A percentile compares a stretch with the other conserved stretches of the same genome.
These are phyloP conservation scores for Saccharomycopsis fermentans DNA, from an alignment of 805 yeast species.

Conservation along the genomic window DNA sequence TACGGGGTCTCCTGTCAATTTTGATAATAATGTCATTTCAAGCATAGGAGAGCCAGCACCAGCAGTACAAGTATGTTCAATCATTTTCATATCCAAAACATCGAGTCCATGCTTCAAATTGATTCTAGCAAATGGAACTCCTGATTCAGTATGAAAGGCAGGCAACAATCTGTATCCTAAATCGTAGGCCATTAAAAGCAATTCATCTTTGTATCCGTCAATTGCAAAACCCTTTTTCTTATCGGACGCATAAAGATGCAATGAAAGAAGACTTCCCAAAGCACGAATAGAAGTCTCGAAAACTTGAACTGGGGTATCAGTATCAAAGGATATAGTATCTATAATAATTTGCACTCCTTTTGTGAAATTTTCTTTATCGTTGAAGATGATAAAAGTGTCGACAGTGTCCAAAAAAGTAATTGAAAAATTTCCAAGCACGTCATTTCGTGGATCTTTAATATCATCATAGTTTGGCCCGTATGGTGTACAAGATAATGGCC, in stretches of 20 bases:
- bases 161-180: conserved; percentile 62
- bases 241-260: conserved; percentile 62
- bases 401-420: conserved; percentile 70
- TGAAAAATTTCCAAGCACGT: conserved; percentile 77
- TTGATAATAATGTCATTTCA: conserved; percentile 68
- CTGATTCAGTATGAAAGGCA: conserved; percentile 54
- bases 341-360: conserved; percentile 33
- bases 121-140: conserved; percentile 72
- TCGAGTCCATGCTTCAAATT: conserved; percentile 49
- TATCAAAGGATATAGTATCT: conserved; percentile 38
- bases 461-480: conserved; percentile 53
- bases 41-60: conserved; percentile 80
- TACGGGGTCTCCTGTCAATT: conserved; percentile 60
- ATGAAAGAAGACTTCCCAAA: conserved; percentile 70
- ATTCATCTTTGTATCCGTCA: conserved; percentile 53
- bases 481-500: conserved; percentile 63
- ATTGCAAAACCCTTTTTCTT: conserved; percentile 31
- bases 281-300: conserved; percentile 80
- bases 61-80: conserved; percentile 70
- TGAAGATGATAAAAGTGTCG: conserved; percentile 68
- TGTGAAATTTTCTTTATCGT: conserved; percentile 47
- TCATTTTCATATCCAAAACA: conserved; percentile 33
- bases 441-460: conserved; percentile 52
- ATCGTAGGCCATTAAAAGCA: conserved; percentile 63
- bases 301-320: conserved; percentile 70